These are phyloP conservation scores for Leccinum broughii DNA, from an alignment of 768 basidiomycete genomes.

Conservation along the genomic window DNA sequence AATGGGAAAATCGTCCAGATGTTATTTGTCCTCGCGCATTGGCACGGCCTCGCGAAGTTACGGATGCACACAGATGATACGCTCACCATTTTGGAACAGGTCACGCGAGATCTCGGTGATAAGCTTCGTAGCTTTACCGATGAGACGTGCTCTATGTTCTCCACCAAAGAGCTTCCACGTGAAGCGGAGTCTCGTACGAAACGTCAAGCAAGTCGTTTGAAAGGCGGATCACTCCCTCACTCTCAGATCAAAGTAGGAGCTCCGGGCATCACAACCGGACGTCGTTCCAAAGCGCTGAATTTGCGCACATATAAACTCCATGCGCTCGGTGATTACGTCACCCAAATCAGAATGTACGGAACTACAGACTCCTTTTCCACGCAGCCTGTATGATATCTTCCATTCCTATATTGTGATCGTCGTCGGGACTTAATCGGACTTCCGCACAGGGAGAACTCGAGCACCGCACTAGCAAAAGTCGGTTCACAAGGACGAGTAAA, in stretches of 20 bases:
- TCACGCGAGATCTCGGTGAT: background rate
- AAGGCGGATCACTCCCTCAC: no score
- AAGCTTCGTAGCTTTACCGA: background rate
- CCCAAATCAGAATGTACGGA: background rate
- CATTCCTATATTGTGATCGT: no score
- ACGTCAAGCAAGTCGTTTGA: no score
- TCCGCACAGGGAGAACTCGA: no score
- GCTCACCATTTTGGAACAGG: background rate
- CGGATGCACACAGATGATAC: background rate
- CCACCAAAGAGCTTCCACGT: no score
- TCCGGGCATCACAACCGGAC: no score
- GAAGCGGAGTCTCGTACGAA: no score
- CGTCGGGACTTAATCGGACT: no score
- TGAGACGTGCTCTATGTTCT: no score
- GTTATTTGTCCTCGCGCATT: background rate
- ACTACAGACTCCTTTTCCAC: background rate
- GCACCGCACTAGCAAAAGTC: no score
- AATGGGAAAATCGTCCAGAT: background rate
- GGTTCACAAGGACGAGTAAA: no score
- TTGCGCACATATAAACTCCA: background rate
- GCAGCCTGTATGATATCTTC: background rate
- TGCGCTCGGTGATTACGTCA: background rate
- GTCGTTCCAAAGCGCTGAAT: background rate
- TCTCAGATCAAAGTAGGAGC: no score
- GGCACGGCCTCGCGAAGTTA: background rate